phyloP scores from a whole-genome alignment of 176 grass and related monocot species.

The Oryza coarctata region DNA sequence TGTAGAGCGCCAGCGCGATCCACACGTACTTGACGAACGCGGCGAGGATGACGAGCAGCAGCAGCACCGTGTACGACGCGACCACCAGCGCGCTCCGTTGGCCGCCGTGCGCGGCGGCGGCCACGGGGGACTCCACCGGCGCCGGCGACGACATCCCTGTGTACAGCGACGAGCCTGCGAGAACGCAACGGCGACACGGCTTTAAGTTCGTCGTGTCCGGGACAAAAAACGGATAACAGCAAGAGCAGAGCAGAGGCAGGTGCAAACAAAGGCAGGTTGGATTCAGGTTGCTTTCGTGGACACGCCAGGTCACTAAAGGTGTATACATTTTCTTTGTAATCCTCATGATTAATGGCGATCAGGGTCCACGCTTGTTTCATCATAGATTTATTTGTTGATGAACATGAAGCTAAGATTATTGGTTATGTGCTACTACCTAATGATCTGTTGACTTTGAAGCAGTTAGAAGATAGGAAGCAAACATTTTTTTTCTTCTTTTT shows the following conservation, averaged over 20 bases:
- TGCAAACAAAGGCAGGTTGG: constrained; percentile 31
- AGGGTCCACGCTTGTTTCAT: background rate
- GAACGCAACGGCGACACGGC: background rate
- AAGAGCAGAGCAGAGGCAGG: background rate
- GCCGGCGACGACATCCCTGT: background rate
- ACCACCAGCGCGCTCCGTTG: constrained; percentile 33
- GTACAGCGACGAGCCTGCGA: background rate
- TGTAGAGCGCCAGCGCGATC: constrained; percentile 43
- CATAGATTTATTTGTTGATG: constrained; percentile 1
- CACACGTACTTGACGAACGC: constrained; percentile 47
- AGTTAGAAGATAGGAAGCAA: background rate
- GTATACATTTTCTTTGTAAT: constrained; percentile 2
- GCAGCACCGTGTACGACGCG: constrained; percentile 40
- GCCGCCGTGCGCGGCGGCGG: background rate
- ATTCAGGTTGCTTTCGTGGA: background rate
- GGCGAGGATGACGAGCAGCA: constrained; percentile 42
- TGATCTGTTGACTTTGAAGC: background rate
- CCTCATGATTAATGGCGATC: background rate
- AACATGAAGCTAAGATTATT: background rate
- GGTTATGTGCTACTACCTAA: background rate
- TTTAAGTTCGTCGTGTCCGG: background rate
- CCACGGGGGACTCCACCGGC: constrained; percentile 16
- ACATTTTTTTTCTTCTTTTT: background rate
- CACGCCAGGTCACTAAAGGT: background rate
- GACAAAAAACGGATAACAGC: constrained; percentile 5